These are phyloP conservation scores for Cutaneotrichosporon cavernicola DNA, from an alignment of 1,284 basidiomycete genomes.

Conservation along the genomic window DNA sequence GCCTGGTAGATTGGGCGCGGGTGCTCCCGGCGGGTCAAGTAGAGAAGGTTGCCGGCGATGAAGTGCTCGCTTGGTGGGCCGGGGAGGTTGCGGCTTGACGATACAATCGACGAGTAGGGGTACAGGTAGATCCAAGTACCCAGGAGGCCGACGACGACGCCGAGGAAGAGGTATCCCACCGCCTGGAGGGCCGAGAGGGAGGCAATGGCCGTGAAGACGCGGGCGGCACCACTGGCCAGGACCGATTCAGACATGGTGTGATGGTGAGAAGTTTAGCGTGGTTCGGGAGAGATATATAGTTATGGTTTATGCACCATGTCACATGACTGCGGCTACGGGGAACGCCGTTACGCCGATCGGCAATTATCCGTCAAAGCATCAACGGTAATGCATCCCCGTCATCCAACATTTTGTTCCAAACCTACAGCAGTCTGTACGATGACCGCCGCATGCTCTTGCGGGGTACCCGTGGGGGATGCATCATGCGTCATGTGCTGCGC, in stretches of 20 bases:
- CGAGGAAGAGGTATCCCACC: not conserved
- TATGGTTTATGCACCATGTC: not conserved
- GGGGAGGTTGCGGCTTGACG: constrained; percentile 6
- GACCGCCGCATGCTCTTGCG: no score
- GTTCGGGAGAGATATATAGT: not conserved
- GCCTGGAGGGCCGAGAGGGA: not conserved
- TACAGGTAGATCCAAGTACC: constrained; percentile 2
- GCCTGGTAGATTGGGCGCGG: constrained; percentile 16
- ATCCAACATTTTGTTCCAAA: not conserved
- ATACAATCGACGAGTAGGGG: not conserved
- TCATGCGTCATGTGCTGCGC: not conserved
- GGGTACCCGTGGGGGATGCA: not conserved
- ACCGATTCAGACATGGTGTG: not conserved
- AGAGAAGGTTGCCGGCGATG: constrained; percentile 9
- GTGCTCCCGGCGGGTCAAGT: not conserved
- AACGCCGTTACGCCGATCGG: not conserved
- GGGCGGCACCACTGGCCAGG: not conserved
- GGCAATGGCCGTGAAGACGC: not conserved
- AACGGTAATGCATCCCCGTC: no score
- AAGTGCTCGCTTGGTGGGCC: constrained; percentile 7
- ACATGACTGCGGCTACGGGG: not conserved
- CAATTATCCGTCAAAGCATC: not conserved
- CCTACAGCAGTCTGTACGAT: not conserved
- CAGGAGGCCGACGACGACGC: not conserved
- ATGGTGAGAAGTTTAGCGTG: not conserved